phyloP scores from a whole-genome alignment of 2,329 filamentous ascomycete genomes.

The Teratosphaeria zuluensis region DNA sequence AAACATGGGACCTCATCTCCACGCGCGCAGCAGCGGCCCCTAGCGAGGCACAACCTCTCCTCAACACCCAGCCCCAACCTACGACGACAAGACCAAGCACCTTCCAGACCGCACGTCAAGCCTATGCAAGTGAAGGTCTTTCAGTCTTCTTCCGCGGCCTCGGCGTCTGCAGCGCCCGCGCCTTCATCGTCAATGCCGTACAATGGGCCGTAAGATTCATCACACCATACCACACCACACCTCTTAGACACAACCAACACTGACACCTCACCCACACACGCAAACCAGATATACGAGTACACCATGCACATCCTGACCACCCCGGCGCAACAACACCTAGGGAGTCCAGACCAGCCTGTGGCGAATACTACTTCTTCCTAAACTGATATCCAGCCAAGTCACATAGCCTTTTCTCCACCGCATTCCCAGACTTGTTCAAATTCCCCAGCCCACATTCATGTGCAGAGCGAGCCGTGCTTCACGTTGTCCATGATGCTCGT shows the following conservation, averaged over 20 bases:
- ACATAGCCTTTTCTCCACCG: background rate
- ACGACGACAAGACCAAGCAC: conserved; percentile 37
- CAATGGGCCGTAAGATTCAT: conserved; percentile 59
- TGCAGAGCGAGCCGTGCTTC: background rate
- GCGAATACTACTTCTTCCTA: background rate
- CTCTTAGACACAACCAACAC: background rate
- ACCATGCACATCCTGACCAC: background rate
- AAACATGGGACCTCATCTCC: conserved; percentile 50
- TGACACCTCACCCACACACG: background rate
- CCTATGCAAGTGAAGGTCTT: conserved; percentile 62
- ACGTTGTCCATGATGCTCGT: background rate
- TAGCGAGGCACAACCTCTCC: conserved; percentile 3
- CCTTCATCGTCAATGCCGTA: conserved; percentile 89
- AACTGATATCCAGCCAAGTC: background rate
- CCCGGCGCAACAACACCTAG: background rate
- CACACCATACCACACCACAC: background rate
- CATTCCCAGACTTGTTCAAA: background rate
- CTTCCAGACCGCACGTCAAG: conserved; percentile 53
- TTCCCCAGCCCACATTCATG: background rate
- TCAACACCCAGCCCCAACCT: background rate
- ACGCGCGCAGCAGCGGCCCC: background rate
- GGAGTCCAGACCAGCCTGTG: background rate
- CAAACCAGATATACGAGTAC: background rate
- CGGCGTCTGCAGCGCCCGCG: conserved; percentile 70
- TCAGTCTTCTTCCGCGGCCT: conserved; percentile 75